These are phyloP conservation scores for Fraxinus sp. DNA, from an alignment of 305 asterid genomes.

Conservation along the genomic window DNA sequence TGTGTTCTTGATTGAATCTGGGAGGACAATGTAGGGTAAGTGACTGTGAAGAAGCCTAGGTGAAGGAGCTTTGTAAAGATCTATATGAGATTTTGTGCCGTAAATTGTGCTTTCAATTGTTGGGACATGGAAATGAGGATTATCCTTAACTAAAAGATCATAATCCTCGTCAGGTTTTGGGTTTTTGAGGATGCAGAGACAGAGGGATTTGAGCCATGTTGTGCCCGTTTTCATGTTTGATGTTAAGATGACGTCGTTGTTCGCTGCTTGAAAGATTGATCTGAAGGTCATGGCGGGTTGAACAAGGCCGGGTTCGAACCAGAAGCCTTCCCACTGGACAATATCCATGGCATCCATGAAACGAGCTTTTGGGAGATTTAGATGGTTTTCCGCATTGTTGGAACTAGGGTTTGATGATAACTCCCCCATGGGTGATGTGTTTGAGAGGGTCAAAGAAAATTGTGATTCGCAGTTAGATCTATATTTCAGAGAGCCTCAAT, in stretches of 20 bases:
- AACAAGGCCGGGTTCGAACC: conserved; percentile 46
- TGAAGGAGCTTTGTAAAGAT: conserved; percentile 28
- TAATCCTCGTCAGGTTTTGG: neutral
- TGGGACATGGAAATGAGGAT: conserved; percentile 53
- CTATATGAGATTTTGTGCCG: conserved; percentile 37
- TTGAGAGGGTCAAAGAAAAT: neutral
- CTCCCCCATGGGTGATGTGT: neutral
- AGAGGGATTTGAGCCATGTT: conserved; percentile 60
- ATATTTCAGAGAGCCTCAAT: neutral
- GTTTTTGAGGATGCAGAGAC: conserved; percentile 35
- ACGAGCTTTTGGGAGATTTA: conserved; percentile 22
- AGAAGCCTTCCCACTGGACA: conserved; percentile 45
- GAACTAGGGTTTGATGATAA: neutral
- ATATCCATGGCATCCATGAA: conserved; percentile 53
- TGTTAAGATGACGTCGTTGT: conserved; percentile 46
- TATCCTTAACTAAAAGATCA: conserved; percentile 33
- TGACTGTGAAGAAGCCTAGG: conserved; percentile 55
- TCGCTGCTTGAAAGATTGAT: conserved; percentile 37
- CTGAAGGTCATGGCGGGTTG: conserved; percentile 39
- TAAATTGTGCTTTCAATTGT: conserved; percentile 41
- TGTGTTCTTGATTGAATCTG: conserved; percentile 37
- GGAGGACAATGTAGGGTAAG: conserved; percentile 41
- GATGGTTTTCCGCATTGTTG: neutral
- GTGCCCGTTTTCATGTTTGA: conserved; percentile 62
- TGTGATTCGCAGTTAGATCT: neutral